Evolutionary conservation across 129 eudicot genomes (phyloP).

Genomic region (Ambrosia trifida): DNA sequence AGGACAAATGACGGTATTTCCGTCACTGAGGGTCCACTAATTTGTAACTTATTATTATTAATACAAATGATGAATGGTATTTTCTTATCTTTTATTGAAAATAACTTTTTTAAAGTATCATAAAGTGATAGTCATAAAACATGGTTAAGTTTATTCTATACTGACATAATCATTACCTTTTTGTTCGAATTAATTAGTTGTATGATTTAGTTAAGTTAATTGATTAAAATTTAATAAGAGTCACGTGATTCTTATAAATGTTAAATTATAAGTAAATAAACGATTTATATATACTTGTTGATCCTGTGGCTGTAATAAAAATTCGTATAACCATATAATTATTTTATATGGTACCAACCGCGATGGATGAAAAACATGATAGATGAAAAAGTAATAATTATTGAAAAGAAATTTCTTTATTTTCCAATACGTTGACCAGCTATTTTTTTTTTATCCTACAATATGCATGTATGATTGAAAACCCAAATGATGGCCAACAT

Average conservation of each 20-base stretch:
- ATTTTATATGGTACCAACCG: not conserved
- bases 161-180: not conserved
- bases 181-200: not conserved
- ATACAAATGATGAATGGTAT: too few relatives aligned
- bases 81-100: too few relatives aligned
- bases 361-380: not conserved
- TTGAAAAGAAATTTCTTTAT: too few relatives aligned
- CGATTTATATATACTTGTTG: not conserved
- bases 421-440: not conserved
- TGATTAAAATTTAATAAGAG: not conserved
- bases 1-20: too few relatives aligned
- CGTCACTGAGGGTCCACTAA: too few relatives aligned
- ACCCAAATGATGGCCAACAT: conserved; percentile 28
- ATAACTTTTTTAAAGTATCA: too few relatives aligned
- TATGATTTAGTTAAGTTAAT: not conserved
- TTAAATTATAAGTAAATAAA: not conserved
- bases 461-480: conserved; percentile 7
- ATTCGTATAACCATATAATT: not conserved
- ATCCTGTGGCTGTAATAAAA: not conserved
- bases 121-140: not conserved
- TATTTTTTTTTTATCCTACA: conserved; percentile 6
- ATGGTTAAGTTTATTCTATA: not conserved
- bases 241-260: not conserved
- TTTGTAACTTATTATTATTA: too few relatives aligned
- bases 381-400: not conserved